Conservation (phyloP, 2,329 filamentous ascomycete species). For the Colletotrichum agaves region DNA sequence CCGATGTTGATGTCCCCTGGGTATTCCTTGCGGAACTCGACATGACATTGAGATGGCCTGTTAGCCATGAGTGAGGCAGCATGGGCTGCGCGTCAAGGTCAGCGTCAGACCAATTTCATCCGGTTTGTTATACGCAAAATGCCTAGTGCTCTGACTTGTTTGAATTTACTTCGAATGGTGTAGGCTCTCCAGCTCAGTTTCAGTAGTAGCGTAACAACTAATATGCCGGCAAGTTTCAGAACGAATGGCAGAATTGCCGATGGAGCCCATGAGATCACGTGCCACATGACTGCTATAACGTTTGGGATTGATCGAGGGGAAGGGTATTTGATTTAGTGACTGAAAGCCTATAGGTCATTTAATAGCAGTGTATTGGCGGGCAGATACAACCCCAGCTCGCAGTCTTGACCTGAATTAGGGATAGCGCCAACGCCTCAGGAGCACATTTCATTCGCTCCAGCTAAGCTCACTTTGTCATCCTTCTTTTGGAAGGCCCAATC, state of each 20-base stretch:
- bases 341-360: no score
- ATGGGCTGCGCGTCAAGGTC: not conserved
- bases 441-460: slow-evolving; percentile 4
- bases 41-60: slow-evolving; percentile 12
- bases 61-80: slow-evolving; percentile 26
- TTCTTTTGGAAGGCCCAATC: not conserved
- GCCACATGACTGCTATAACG: not conserved
- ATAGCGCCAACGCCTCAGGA: slow-evolving; percentile 15
- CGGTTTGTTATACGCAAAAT: not conserved
- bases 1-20: slow-evolving; percentile 4
- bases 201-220: not conserved
- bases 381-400: slow-evolving; percentile 21
- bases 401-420: slow-evolving; percentile 31
- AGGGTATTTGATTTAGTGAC: not conserved
- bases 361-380: slow-evolving; percentile 7
- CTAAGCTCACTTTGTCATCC: not conserved
- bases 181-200: slow-evolving; percentile 10
- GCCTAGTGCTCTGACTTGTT: slow-evolving; percentile 3
- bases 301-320: not conserved
- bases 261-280: not conserved
- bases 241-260: slow-evolving; percentile 12
- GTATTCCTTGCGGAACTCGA: slow-evolving; percentile 17
- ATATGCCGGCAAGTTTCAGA: not conserved
- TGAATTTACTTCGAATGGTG: slow-evolving; percentile 7
- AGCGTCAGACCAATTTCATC: not conserved